Conservation (phyloP, 768 basidiomycete genomes). For the Brasilioporus rufonigricans region DNA sequence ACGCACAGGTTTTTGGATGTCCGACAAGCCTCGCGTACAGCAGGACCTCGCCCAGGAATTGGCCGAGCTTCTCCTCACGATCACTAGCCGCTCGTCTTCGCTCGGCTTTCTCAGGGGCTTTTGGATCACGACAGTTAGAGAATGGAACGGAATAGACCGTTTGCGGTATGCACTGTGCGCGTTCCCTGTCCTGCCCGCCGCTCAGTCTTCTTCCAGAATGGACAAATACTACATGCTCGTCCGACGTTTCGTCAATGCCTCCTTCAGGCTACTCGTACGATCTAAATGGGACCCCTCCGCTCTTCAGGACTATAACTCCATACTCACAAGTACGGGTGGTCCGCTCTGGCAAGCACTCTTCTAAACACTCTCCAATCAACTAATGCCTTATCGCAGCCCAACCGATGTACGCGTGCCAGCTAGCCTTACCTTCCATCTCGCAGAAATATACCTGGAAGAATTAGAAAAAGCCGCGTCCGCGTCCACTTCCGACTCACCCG, state of each 20-base stretch:
- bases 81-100: constrained; percentile 54
- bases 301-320: constrained; percentile 62
- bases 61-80: constrained; percentile 74
- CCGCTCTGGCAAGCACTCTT: constrained; percentile 68
- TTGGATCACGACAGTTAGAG: constrained; percentile 86
- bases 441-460: constrained; percentile 89
- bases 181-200: neutral
- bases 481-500: constrained; percentile 23
- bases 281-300: constrained; percentile 59
- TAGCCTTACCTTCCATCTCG: constrained; percentile 80
- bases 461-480: constrained; percentile 66
- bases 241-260: constrained; percentile 81
- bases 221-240: constrained; percentile 99
- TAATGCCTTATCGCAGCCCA: constrained; percentile 43
- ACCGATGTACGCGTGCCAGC: constrained; percentile 70
- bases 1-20: constrained; percentile 94
- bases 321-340: constrained; percentile 66
- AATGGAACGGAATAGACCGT: constrained; percentile 93
- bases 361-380: neutral
- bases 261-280: constrained; percentile 76
- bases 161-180: constrained; percentile 57
- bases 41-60: constrained; percentile 86
- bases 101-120: constrained; percentile 83
- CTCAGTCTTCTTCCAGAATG: constrained; percentile 51
- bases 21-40: constrained; percentile 95